These are phyloP conservation scores for Torulaspora quercuum DNA, from an alignment of 805 yeast species.

Conservation along the genomic window DNA sequence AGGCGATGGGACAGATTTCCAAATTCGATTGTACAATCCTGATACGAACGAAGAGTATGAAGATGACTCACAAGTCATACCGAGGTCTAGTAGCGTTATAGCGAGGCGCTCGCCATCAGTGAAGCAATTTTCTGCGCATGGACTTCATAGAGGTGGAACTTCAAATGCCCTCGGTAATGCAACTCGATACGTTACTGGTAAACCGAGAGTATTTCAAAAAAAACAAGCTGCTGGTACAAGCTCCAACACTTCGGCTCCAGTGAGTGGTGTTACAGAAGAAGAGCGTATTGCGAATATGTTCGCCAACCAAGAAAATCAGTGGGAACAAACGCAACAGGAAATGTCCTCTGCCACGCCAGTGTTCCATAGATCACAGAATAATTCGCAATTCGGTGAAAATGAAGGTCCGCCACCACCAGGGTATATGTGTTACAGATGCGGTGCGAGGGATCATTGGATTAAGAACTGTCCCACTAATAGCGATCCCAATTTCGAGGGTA, in stretches of 20 bases:
- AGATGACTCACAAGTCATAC: conserved; percentile 88
- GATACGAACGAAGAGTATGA: conserved; percentile 71
- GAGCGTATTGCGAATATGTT: conserved; percentile 89
- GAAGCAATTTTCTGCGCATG: conserved; percentile 27
- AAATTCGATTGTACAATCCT: conserved; percentile 65
- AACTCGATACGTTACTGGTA: conserved; percentile 67
- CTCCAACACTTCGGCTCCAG: conserved; percentile 28
- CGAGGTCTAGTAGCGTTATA: conserved; percentile 79
- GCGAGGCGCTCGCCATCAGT: conserved; percentile 76
- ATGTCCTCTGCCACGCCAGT: conserved; percentile 84
- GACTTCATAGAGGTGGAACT: conserved; percentile 29
- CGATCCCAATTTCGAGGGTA: conserved; percentile 93
- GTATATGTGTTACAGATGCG: conserved; percentile 94
- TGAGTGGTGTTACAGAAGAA: conserved; percentile 63
- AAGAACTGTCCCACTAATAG: conserved; percentile 91
- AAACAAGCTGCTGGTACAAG: conserved; percentile 20
- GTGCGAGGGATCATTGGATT: conserved; percentile 93
- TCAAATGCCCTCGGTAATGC: conserved; percentile 54
- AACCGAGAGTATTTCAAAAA: conserved; percentile 50
- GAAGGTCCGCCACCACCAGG: conserved; percentile 90
- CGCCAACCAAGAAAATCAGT: conserved; percentile 86
- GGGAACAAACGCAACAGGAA: conserved; percentile 91
- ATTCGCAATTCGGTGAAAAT: conserved; percentile 30
- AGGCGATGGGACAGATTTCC: conserved; percentile 82
- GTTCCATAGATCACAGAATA: conserved; percentile 41